phyloP scores from a whole-genome alignment of 2,329 filamentous ascomycete genomes.

The Tolypocladium pustulatum region DNA sequence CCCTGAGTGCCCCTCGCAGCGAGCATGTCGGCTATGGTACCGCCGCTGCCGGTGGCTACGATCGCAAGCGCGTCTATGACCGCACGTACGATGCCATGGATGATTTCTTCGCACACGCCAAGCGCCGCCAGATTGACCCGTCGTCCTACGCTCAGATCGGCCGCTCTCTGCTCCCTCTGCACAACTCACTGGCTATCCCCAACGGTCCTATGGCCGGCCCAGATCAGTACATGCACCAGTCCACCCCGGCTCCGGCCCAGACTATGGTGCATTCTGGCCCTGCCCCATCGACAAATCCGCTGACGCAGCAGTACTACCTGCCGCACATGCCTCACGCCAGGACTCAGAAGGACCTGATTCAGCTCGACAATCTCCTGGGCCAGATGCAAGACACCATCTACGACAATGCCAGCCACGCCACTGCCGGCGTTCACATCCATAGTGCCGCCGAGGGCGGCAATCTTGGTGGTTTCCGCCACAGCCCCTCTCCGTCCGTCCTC shows the following conservation, averaged over 20 bases:
- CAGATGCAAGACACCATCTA: slow-evolving; percentile 96
- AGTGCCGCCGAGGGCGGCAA: slow-evolving; percentile 52
- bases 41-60: slow-evolving; percentile 43
- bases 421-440: slow-evolving; percentile 67
- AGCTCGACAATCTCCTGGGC: slow-evolving; percentile 90
- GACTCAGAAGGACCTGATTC: slow-evolving; percentile 86
- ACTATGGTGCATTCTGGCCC: slow-evolving; percentile 42
- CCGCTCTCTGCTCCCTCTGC: slow-evolving; percentile 74
- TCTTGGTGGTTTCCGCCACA: slow-evolving; percentile 47
- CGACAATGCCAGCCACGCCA: slow-evolving; percentile 77
- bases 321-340: slow-evolving; percentile 70
- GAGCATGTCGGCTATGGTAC: slow-evolving; percentile 56
- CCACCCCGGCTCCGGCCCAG: slow-evolving; percentile 23
- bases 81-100: slow-evolving; percentile 81
- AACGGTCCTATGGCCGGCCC: slow-evolving; percentile 33
- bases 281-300: slow-evolving; percentile 46
- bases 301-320: slow-evolving; percentile 70
- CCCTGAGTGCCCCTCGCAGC: slow-evolving; percentile 38
- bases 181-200: slow-evolving; percentile 57
- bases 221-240: slow-evolving; percentile 44
- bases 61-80: slow-evolving; percentile 76
- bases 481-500: slow-evolving; percentile 38
- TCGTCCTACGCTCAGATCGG: slow-evolving; percentile 85
- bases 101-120: slow-evolving; percentile 88
- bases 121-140: slow-evolving; percentile 83